Conservation (phyloP, 169 alveolate genomes). For the Eimeria maxima region DNA sequence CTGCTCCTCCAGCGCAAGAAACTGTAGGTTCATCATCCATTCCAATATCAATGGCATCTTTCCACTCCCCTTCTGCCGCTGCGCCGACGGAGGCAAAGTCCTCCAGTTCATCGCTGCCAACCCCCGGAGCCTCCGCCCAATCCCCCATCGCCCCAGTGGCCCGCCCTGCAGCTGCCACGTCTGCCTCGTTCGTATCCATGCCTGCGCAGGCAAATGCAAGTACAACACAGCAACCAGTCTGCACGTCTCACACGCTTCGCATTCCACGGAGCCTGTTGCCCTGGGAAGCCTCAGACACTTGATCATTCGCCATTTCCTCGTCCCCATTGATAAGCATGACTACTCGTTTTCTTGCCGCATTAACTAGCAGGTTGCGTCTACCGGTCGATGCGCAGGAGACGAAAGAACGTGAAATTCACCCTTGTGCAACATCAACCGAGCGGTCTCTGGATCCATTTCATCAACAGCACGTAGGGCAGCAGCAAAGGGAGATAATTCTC, state of each 20-base stretch:
- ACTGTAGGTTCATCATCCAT: constrained; percentile 49
- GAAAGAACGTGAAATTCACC: constrained; percentile 1
- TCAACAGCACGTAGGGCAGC: constrained; percentile 49
- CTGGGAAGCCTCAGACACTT: neutral
- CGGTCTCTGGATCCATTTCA: constrained; percentile 75
- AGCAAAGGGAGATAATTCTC: constrained; percentile 62
- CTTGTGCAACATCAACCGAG: constrained; percentile 60
- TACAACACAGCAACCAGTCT: neutral
- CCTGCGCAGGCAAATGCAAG: constrained; percentile 19
- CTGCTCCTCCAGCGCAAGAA: neutral
- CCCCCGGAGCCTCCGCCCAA: constrained; percentile 75
- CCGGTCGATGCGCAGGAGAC: neutral
- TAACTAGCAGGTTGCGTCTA: neutral
- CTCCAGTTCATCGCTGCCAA: constrained; percentile 64
- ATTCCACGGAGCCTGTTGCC: neutral
- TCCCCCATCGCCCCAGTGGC: constrained; percentile 38
- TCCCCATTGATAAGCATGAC: neutral
- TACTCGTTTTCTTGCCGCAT: no score
- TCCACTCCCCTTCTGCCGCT: constrained; percentile 82
- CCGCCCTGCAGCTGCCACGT: neutral
- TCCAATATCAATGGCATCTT: constrained; percentile 79
- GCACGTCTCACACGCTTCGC: neutral
- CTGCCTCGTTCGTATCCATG: constrained; percentile 19
- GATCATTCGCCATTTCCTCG: neutral
- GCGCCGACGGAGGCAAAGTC: constrained; percentile 73